Evolutionary conservation across 345 rosid genomes (phyloP), one percentile per base, ranked within the genome.

Genomic region (Lumnitzera racemosa): DNA sequence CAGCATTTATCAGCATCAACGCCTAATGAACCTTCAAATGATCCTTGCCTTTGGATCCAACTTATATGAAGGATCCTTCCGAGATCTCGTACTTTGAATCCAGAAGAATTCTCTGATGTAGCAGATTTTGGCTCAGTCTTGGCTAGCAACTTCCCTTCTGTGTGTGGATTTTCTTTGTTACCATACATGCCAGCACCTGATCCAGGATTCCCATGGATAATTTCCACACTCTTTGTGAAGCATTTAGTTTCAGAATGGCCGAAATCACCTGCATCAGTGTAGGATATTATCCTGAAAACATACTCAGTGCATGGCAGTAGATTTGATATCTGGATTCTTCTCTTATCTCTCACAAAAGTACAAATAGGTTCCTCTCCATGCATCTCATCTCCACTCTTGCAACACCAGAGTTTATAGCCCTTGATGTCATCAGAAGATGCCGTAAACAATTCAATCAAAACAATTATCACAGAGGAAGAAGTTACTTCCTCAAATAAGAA

Each of bases 371-470:
- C 96, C 62, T 80, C 78, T 48, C 77, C 55, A 31, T 67, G 80
- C 0, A 65, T 63, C 62, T 88, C 95, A 64, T 87, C 94, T 74
- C 80, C 67, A 56, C 83, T 88, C 83, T 81, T 82, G 54, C 79
- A 77, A 72, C 72, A 90, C 97, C 99, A 95, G 66, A 95, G 86
- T 77, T 88, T 95, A 67, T 90, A 90, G 53, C 99, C 97, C 68
- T 78, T 81, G 24, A 95, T 77, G 61, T 77, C 80, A 47, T 65
- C 61, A 31, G 83, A 77, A 51, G 69, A 59, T 17, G 68, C 64
- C 46, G 64, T 67, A 51, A 94, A 75, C 54, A 80, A 62, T 67
- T 88, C 99, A 69, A 95, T 74, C 63, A 95, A 56, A 68, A 79
- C 71, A 66, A 90, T 75, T 47, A 76, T 72, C 57, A 88, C 88